A percentile compares a stretch with the other conserved stretches of the same genome.
Conservation (phyloP, 1,284 basidiomycete genomes). For the Pholiota adiposa region DNA sequence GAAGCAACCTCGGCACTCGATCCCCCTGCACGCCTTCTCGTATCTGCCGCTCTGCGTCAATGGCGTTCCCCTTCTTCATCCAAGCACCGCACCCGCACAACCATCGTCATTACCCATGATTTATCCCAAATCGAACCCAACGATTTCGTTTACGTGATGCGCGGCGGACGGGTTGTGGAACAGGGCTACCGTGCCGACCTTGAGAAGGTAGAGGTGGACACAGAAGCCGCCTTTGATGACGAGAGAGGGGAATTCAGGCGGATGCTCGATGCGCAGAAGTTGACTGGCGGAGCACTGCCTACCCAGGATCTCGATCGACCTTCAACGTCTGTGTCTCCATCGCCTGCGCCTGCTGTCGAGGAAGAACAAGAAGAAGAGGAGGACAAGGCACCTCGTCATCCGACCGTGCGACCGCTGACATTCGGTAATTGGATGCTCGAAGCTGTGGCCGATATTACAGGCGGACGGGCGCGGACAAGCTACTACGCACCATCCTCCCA, state of each 20-base stretch:
- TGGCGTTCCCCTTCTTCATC: conserved; percentile 57
- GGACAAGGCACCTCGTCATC: conserved; percentile 31
- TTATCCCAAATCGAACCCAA: conserved; percentile 77
- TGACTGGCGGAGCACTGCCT: conserved; percentile 53
- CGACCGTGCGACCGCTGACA: conserved; percentile 41
- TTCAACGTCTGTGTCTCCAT: background rate
- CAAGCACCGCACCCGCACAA: conserved; percentile 69
- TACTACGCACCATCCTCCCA: conserved; percentile 26
- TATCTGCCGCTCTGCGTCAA: conserved; percentile 85
- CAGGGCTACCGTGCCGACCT: conserved; percentile 66
- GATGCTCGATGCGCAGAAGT: conserved; percentile 55
- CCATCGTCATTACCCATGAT: conserved; percentile 97
- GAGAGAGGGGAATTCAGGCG: conserved; percentile 55
- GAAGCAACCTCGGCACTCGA: conserved; percentile 97
- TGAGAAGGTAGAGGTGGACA: conserved; percentile 24
- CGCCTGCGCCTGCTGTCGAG: conserved; percentile 26
- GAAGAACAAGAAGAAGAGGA: conserved; percentile 19
- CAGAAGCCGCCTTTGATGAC: conserved; percentile 24
- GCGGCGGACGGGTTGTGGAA: conserved; percentile 81
- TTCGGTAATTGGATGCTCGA: conserved; percentile 82
- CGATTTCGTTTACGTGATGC: conserved; percentile 95
- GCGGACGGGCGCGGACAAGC: conserved; percentile 25
- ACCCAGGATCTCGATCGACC: conserved; percentile 37
- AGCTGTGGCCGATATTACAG: conserved; percentile 68
- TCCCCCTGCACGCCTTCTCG: conserved; percentile 83